Percentiles rank a stretch among this genome's conserved stretches.
Conservation (phyloP, 169 alveolate genomes). For the Eimeria sp. region DNA sequence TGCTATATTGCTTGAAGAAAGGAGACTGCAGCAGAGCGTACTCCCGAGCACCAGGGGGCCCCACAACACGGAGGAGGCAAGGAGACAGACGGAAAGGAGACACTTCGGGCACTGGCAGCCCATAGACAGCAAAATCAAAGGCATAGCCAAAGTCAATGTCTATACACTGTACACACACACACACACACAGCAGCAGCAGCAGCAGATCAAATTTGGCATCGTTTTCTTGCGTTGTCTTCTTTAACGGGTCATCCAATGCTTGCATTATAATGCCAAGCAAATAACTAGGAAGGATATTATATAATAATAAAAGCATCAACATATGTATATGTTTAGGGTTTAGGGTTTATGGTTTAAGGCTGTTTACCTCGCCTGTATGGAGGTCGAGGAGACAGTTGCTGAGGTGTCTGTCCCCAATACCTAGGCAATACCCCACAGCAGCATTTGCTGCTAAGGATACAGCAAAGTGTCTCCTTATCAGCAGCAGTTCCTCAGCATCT, state of each 20-base stretch:
- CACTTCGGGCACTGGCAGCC: slow-evolving; percentile 82
- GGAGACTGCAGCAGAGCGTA: slow-evolving; percentile 27
- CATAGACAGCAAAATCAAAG: slow-evolving; percentile 95
- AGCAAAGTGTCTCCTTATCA: slow-evolving; percentile 90
- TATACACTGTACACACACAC: slow-evolving; percentile 89
- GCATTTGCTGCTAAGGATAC: slow-evolving; percentile 96
- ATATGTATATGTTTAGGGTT: neutral
- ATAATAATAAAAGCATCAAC: too few species aligned
- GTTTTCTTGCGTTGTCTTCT: too few species aligned
- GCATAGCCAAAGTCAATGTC: slow-evolving; percentile 99
- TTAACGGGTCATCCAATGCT: too few species aligned
- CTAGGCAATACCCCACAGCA: slow-evolving; percentile 97
- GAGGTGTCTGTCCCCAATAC: slow-evolving; percentile 99
- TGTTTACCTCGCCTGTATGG: slow-evolving; percentile 88
- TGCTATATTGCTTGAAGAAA: neutral
- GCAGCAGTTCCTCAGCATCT: neutral
- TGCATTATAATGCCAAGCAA: too few species aligned
- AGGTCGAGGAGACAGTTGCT: slow-evolving; percentile 97
- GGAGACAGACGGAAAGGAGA: slow-evolving; percentile 98
- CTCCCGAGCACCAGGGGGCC: slow-evolving; percentile 42
- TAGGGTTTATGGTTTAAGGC: neutral
- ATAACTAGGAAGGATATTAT: too few species aligned
- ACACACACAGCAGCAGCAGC: too few species aligned
- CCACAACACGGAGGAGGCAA: slow-evolving; percentile 88
- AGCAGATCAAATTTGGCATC: too few species aligned